These are phyloP conservation scores for Knoxia roxburghii DNA, from an alignment of 257 asterid genomes.

Conservation along the genomic window DNA sequence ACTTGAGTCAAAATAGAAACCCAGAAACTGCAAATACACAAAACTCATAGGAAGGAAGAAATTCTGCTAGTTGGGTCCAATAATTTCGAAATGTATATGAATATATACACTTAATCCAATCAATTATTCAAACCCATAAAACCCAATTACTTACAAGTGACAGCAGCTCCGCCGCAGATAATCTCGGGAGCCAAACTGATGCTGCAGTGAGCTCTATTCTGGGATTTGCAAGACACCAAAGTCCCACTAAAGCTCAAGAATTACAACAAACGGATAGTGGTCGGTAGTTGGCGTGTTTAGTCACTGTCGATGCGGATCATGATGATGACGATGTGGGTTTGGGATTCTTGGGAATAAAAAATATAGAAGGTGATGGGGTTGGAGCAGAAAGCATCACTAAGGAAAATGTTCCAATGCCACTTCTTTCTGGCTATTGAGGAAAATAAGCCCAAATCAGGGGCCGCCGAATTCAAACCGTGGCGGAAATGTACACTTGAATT, in stretches of 20 bases:
- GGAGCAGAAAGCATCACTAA: too few species aligned
- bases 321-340: too few species aligned
- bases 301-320: too few species aligned
- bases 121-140: neutral
- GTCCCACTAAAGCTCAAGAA: neutral
- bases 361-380: too few species aligned
- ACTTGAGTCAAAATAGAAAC: neutral
- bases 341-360: too few species aligned
- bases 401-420: too few species aligned
- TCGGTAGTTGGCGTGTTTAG: neutral
- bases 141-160: neutral
- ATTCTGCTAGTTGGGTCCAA: neutral
- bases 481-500: too few species aligned
- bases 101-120: neutral
- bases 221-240: neutral
- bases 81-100: neutral
- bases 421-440: too few species aligned
- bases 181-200: neutral
- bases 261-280: neutral
- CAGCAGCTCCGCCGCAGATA: neutral
- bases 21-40: neutral
- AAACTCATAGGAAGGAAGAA: neutral
- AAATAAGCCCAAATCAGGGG: too few species aligned
- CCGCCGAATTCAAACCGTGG: too few species aligned
- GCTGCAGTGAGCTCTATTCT: neutral